Base-by-base conservation (phyloP, 176 grass and related monocot genomes). In the Musa beccarii region DNA sequence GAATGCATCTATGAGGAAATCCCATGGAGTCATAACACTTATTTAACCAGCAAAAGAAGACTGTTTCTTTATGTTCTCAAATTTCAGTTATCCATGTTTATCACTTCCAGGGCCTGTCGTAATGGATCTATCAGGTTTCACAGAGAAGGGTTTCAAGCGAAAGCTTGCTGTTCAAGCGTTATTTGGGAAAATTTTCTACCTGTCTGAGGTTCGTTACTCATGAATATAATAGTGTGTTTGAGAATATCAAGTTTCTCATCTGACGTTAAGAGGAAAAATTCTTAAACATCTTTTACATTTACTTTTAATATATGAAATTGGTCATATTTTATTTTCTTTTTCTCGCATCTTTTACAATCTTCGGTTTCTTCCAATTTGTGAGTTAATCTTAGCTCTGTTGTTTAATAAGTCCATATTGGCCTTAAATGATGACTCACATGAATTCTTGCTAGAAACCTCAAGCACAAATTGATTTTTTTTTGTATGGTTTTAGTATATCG, bases 61-160 rank as follows among this genome's bases (percentile, higher is more conserved):
- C 21, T 52, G 16, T 51, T 71, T 70, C 8, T 29, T 68, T 10
- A 68, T 34, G 19, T 13, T 34, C 66, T 68, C 24, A 68, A 52
- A 20, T 19, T 71, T 53, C 10, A 9, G 28, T 49, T 52, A 51
- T 50, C 17, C 59, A 2, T 19, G 13, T 28, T 59, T 75, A 75
- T 63, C 5, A 16, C 6, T 86, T 85, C 72, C 88, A 98, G 95
- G 95, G 25, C 95, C 90, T 29, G 85, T 94, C 29, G 84, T 88
- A 78, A 94, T 94, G 90, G 81, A 99, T 65, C 21, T 87, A 74
- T 83, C 83, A 81, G 90, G 88, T 71, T 99, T 99, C 73, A 91
- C 88, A 21, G 84, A 91, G 76, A 81, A 86, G 81, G 84, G 90
- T 82, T 83, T 89, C 73, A 86, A 93, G 66, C 74, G 86, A 84